These are phyloP conservation scores for Tulasnella sp. DNA, from an alignment of 768 basidiomycete species.

Conservation along the genomic window DNA sequence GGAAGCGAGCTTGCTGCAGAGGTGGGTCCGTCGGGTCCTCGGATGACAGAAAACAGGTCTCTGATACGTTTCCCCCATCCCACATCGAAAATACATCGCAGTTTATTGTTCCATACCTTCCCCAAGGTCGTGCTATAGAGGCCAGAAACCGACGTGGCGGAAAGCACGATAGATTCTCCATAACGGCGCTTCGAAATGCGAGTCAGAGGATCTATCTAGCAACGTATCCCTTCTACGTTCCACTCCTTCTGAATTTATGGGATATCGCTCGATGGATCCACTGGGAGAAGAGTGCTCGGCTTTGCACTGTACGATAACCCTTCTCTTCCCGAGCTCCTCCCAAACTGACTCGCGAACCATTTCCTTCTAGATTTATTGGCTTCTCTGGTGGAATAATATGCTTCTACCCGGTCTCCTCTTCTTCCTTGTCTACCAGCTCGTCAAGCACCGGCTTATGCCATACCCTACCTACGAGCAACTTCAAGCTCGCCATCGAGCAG, in stretches of 20 bases:
- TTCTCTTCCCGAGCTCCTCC: neutral
- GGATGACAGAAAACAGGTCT: neutral
- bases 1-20: constrained; percentile 26
- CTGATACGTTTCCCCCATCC: no score
- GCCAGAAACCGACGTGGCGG: constrained; percentile 23
- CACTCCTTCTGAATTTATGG: constrained; percentile 36
- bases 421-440: constrained; percentile 42
- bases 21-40: neutral
- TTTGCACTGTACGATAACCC: constrained; percentile 43
- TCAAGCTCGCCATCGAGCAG: constrained; percentile 43
- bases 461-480: constrained; percentile 52
- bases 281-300: constrained; percentile 38
- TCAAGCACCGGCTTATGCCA: constrained; percentile 43
- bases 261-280: constrained; percentile 52
- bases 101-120: constrained; percentile 45
- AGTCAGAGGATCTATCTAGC: constrained; percentile 50
- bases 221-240: constrained; percentile 42
- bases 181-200: constrained; percentile 46
- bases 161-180: constrained; percentile 40
- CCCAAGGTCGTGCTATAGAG: constrained; percentile 32
- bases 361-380: constrained; percentile 52
- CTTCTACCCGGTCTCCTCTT: constrained; percentile 47
- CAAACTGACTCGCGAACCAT: neutral
- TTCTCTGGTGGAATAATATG: constrained; percentile 52
- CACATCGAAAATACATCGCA: no score